Base-by-base conservation (phyloP, 1,284 basidiomycete species). In the Sporisorium scitamineum region DNA sequence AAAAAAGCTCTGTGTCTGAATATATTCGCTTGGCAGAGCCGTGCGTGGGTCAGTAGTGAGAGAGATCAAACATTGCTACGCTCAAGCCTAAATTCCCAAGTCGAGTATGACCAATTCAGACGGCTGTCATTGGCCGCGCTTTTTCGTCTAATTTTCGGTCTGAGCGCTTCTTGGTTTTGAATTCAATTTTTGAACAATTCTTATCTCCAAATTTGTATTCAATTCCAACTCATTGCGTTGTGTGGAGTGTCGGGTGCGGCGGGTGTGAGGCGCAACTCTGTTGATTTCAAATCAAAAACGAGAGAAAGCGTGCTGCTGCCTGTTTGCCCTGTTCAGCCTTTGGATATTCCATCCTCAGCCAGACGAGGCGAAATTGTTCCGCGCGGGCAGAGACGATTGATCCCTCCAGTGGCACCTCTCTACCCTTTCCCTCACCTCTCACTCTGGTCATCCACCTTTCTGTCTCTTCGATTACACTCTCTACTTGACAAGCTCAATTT, bases 251-350 rank as follows among this genome's bases (percentile, higher is more conserved):
- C 27, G 48, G 18, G 29, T 29, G 47, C 47, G 16, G 26, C 27
- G 27, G 44, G 5, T 5, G 29, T 20, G 29, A 31, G 29, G n/a
- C 27, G 47, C 47, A 48, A 48, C 16, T 7, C 47, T 24, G 2
- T 55, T 71, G 69, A 71, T 71, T 71, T 71, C 29, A 71, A 71
- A 71, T 71, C 69, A 64, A 52, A 54, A 34, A 50, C 50, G 42
- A 7, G 31, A 27, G n/a, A 31, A 18, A 26, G 39, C 50, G 39
- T 45, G 56, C 56, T 67, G 54, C 41, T 67, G 54, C 44, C 42
- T 52, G 10, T 13, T 37, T 34, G 18, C 16, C 37, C n/a, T 14
- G n/a, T 29, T 60, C 56, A 68, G 65, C 58, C 34, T 61, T 22
- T 50, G 1, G 32, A 3, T 20, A 20, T 24, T 11, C 18, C 32